Evolutionary conservation across 2,329 filamentous ascomycete genomes (phyloP), one percentile per base, ranked within the genome.

Genomic region (Cladosporium colombiae): DNA sequence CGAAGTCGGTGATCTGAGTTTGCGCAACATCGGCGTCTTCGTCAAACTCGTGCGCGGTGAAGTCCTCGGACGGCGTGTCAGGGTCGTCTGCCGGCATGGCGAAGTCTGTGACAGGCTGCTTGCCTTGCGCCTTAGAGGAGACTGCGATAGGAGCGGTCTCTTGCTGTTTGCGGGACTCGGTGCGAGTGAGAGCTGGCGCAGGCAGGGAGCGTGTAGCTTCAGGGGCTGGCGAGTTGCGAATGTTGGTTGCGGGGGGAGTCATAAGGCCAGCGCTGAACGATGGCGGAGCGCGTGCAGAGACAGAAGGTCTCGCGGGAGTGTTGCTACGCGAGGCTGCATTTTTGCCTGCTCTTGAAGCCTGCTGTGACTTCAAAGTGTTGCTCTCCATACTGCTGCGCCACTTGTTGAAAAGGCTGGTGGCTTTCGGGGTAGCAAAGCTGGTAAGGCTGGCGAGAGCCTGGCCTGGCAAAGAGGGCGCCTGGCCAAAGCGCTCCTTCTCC

Each of bases 371-470:
- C 56, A 76, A 64, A 2, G 73, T 68, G 25, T 77, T 78, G 66
- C 77, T 79, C 50, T 81, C 79, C 68, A 81, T 79, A 27, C 85
- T 86, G 76, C 90, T 94, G 62, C 93, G 89, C 94, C 94, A 97
- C 78, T 90, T 97, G 56, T 92, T 93, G 87, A 93, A 96, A 27
- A 97, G 90, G 75, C 96, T 89, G 6, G 91, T 92, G 18, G 96
- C 90, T 35, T 92, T 89, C 4, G 93, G 94, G 2, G 92, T 91
- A 13, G 91, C 89, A 69, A 93, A 88, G 70, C 87, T 88, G 56
- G 93, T 88, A 35, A 91, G 86, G 56, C 90, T 89, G 1, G 92
- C 90, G 50, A 97, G 86, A 49, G 91, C 76, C 67, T 83, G 79
- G 67, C 88, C 90, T 16, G 86, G 65, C 33, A 53, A 59, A 18